These are phyloP conservation scores for Saccharum spontaneum DNA, from an alignment of 176 grass and related monocot species.

Conservation along the genomic window DNA sequence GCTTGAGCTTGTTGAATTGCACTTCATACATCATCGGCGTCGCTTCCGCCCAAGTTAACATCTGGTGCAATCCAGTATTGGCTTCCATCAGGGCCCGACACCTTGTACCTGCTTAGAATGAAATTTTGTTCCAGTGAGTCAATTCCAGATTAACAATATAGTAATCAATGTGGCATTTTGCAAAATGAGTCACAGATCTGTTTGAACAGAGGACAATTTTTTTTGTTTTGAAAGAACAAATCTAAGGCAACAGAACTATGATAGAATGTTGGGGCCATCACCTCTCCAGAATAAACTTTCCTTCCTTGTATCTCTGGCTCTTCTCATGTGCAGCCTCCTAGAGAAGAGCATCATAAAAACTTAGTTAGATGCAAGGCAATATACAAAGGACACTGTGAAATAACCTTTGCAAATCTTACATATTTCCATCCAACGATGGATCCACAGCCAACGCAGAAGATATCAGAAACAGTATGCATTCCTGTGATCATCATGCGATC, in stretches of 20 bases:
- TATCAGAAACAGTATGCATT: slow-evolving; percentile 93
- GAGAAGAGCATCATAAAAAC: slow-evolving; percentile 36
- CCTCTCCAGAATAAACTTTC: slow-evolving; percentile 98
- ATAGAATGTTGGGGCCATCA: slow-evolving; percentile 25
- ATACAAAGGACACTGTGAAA: slow-evolving; percentile 23
- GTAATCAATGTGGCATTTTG: background rate
- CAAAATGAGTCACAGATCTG: background rate
- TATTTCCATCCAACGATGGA: slow-evolving; percentile 99
- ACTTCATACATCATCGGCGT: slow-evolving; percentile 65
- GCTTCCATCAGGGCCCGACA: slow-evolving; percentile 68
- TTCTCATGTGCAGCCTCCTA: slow-evolving; percentile 84
- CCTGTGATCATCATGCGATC: slow-evolving; percentile 91
- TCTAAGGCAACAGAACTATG: background rate
- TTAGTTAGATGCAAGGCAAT: slow-evolving; percentile 20
- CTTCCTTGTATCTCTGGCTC: slow-evolving; percentile 96
- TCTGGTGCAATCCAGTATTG: slow-evolving; percentile 61
- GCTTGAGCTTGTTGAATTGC: background rate
- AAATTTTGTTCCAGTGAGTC: slow-evolving; percentile 12
- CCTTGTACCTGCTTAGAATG: slow-evolving; percentile 65
- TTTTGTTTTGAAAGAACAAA: background rate
- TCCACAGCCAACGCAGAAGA: slow-evolving; percentile 98
- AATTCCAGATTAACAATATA: background rate
- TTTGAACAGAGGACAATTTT: slow-evolving; percentile 13
- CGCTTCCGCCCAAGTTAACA: slow-evolving; percentile 56
- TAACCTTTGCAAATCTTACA: slow-evolving; percentile 54